Base-by-base conservation (phyloP, 2,329 filamentous ascomycete genomes). In the Neonectria punicea region DNA sequence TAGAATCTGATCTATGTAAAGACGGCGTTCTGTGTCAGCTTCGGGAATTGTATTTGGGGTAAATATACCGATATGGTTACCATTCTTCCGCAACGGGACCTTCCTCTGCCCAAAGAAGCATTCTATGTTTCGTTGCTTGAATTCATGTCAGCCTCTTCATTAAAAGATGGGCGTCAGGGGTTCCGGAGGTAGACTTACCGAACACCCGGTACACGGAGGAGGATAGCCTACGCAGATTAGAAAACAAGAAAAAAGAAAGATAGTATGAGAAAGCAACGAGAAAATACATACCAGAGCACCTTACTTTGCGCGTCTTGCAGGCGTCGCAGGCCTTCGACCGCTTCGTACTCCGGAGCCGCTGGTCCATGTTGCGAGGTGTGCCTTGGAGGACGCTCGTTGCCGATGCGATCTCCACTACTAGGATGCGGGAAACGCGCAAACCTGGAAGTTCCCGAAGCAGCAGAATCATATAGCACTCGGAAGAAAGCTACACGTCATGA, bases 241-340 rank as follows among this genome's bases (percentile, higher is more conserved):
- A 61, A 3, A 57, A 30, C 18, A n/a, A 53, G n/a, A 34, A 39
- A 18, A 16, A 49, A 11, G 14, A 25, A 30, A 14, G 20, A 36
- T 36, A 46, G 46, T 7, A 14, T 34, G 32, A 11, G 44, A 2
- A 41, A 16, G 13, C 9, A 18, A 3, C 10, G 22, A 30, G n/a
- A 25, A 11, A 49, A 28, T 16, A 18, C 57, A 14, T 65, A 70
- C 70, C 70, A 30, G 70, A 72, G 32, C 70, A 73, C 7, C 68
- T 53, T 51, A 73, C 67, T 62, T 73, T 73, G 16, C 70, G 60
- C 18, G 49, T 30, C 53, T 73, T 73, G 65, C 70, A 73, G 14
- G 65, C 58, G 54, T 73, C 63, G 28, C 70, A 73, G 5, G 70
- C 70, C 57, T 73, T 73, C 10, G 70, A 69, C 4, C 51, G 65